Evolutionary conservation across 208 protist genomes (phyloP), one percentile per base, ranked within the genome.

Genomic region (Zelonia costaricensis): DNA sequence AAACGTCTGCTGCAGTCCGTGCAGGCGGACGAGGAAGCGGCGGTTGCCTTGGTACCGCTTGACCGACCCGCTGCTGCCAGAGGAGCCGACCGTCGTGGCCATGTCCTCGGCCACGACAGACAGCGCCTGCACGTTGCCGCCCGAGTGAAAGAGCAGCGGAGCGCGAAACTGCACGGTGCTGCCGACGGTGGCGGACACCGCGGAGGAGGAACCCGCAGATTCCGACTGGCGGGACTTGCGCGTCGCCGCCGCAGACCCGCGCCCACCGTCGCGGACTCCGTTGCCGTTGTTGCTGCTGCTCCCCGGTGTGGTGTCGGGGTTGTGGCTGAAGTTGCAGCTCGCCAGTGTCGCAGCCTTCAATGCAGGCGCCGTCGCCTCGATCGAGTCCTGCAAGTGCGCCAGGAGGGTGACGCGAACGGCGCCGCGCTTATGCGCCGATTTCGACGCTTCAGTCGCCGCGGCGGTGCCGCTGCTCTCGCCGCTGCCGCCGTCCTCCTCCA

Each of bases 1-100:
- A 39, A 53, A 51, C 8, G 82, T 89, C 53, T 78, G 54, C 57
- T 89, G 82, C 10, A 84, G 49, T 22, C 82, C 82, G 38, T 68
- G 60, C 28, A 89, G 55, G 28, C 66, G 76, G 12, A 86, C 82
- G 13, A 49, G 45, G 49, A 81, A 89, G 12, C 42, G 67, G 3
- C 79, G 69, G 13, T 36, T 6, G 22, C 75, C 74, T 28, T 62
- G 58, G 38, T 73, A 73, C 18, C 66, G 66, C 51, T 65, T 73
- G 44, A 73, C 66, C 2, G 66, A 73, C 8, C 66, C 66, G 51
- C 66, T 66, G 49, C 66, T 73, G 9, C 58, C 56, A 0, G 66
- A 73, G 22, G 66, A 66, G 18, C 57, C 51, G 25, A 52, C 52
- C 31, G 53, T 74, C 3, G 58, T 58, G 3, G 44, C 59, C 68